Evolutionary conservation across 352 stramenopile species (phyloP), one percentile per base, ranked within the genome.

Genomic region (Globisporangium megalacanthum): DNA sequence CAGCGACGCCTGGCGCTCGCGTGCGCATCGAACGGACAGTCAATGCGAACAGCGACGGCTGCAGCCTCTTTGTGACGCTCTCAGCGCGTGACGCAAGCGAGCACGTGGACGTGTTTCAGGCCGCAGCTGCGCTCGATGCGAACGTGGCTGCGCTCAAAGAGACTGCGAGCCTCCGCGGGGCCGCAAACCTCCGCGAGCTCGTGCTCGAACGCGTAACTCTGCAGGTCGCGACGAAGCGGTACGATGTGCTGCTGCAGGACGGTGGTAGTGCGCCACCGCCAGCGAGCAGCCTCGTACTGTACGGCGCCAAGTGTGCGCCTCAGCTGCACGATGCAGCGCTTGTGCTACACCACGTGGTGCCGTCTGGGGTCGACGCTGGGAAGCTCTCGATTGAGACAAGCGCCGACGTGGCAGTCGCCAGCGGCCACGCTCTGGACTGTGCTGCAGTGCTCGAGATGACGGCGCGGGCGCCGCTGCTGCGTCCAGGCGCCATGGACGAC

Each of bases 151-250:
- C 51, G 36, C 47, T 72, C 22, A 31, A 60, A 1, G 51, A 52
- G 15, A 60, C 25, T 19, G 5, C 56, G 35, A 51, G 65, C 15
- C 39, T 66, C 31, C 60, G 64, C 6, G 54, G 50, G 0, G 46
- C 42, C 1, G 6, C 61, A 0, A 49, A 29, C 22, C 49, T 64
- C 33, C 60, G 52, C 20, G 54, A 70, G 36, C 50, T 75, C 10
- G 47, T 42, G 35, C 48, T 75, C 10, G 49, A 66, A 48, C 54
- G 62, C n/a, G 36, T 75, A 5, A 41, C 52, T n/a, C 42, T 75
- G 11, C 54, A 64, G 45, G 29, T 67, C 3, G 63, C 56, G 13
- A 67, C 57, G 44, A 62, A 62, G 37, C 54, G 63, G 31, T 68
- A 66, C 48, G 37, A 58, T 3, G 45, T 72, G 6, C 48, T 65